A percentile compares a stretch with the other conserved stretches of the same genome.
Evolutionary conservation across 768 basidiomycete species (phyloP).

Genomic region (Astraeus odoratus): DNA sequence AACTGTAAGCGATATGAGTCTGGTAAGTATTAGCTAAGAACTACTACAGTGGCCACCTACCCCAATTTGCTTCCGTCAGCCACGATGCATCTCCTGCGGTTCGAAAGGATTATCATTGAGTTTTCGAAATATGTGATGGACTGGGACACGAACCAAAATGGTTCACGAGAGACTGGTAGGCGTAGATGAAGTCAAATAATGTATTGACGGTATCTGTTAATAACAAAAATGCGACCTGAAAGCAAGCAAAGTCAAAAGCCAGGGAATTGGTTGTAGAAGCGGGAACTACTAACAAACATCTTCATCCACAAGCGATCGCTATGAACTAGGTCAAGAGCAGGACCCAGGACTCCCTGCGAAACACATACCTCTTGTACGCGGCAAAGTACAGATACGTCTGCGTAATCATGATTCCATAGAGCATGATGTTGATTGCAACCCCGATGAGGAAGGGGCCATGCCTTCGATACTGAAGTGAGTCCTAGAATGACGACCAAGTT

Average conservation of each 20-base stretch:
- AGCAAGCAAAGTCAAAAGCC: background rate
- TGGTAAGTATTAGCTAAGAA: background rate
- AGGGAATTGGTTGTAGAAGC: background rate
- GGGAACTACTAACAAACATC: slow-evolving; percentile 28
- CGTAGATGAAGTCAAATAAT: slow-evolving; percentile 36
- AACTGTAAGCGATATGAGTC: slow-evolving; percentile 20
- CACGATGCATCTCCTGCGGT: slow-evolving; percentile 22
- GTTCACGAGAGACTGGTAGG: slow-evolving; percentile 38
- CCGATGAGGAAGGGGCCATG: slow-evolving; percentile 47
- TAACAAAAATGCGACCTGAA: slow-evolving; percentile 35
- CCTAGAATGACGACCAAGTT: background rate
- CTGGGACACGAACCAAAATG: slow-evolving; percentile 33
- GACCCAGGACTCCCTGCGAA: background rate
- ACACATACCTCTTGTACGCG: slow-evolving; percentile 29
- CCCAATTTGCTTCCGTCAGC: slow-evolving; percentile 27
- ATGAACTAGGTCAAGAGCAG: background rate
- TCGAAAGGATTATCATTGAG: background rate
- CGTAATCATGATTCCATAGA: slow-evolving; percentile 44
- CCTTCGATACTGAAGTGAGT: slow-evolving; percentile 18
- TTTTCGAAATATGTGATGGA: background rate
- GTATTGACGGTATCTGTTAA: slow-evolving; percentile 41
- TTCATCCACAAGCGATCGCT: slow-evolving; percentile 43
- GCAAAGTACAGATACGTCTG: slow-evolving; percentile 43
- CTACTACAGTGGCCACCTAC: slow-evolving; percentile 14
- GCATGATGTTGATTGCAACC: slow-evolving; percentile 38